Percentiles rank a stretch among this genome's conserved stretches.
phyloP scores from a whole-genome alignment of 2,329 filamentous ascomycete genomes.

The Xylariaceae sp. region DNA sequence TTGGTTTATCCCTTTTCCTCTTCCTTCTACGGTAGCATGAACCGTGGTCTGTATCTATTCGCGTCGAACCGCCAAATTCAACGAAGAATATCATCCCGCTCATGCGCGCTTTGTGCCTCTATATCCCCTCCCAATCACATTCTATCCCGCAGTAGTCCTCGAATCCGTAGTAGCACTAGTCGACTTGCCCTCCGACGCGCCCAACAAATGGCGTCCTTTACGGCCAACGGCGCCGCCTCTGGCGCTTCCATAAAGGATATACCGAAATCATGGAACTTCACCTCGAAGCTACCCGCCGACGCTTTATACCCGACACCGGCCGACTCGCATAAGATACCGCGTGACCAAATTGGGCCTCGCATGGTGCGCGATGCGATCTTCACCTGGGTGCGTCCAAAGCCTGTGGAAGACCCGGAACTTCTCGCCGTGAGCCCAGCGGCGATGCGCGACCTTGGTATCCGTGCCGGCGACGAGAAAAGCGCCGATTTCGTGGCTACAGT shows the following conservation, averaged over 20 bases:
- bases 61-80: neutral
- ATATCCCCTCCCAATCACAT: constrained; percentile 37
- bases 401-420: constrained; percentile 67
- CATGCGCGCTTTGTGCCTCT: constrained; percentile 29
- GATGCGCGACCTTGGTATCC: constrained; percentile 75
- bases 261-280: constrained; percentile 63
- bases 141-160: constrained; percentile 30
- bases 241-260: constrained; percentile 46
- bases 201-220: constrained; percentile 34
- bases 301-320: constrained; percentile 73
- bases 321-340: constrained; percentile 74
- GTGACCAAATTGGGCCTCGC: constrained; percentile 71
- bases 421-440: constrained; percentile 76
- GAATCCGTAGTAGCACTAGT: neutral
- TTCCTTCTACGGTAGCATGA: neutral
- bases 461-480: constrained; percentile 60
- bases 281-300: constrained; percentile 69
- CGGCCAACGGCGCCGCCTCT: constrained; percentile 26
- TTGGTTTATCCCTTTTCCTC: neutral
- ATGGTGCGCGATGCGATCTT: constrained; percentile 81
- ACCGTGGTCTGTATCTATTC: neutral
- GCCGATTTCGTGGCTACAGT: constrained; percentile 74
- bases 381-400: constrained; percentile 83
- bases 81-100: neutral
- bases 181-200: constrained; percentile 15